A percentile compares a stretch with the other conserved stretches of the same genome.
Evolutionary conservation across 1,139 yeast species (phyloP).

Genomic region (Chernovozyma sophiae-reginae): DNA sequence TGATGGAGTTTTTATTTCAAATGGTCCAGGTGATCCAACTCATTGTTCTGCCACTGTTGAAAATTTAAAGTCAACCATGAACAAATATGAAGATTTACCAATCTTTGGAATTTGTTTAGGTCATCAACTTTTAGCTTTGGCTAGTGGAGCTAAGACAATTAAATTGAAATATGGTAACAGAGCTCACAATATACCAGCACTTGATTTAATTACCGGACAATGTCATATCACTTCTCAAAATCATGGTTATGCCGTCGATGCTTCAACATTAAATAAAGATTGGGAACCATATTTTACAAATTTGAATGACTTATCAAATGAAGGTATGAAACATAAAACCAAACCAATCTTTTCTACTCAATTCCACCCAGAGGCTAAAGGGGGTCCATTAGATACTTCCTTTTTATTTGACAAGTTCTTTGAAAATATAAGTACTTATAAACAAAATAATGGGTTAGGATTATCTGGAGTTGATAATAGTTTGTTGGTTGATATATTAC

Average conservation of each 20-base stretch:
- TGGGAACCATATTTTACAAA: conserved; percentile 87
- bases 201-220: conserved; percentile 82
- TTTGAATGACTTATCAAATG: conserved; percentile 92
- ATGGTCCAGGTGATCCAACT: conserved; percentile 99
- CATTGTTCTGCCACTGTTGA: conserved; percentile 81
- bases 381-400: conserved; percentile 93
- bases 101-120: conserved; percentile 97
- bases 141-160: conserved; percentile 88
- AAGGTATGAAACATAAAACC: conserved; percentile 87
- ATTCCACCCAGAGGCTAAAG: conserved; percentile 99
- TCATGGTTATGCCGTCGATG: conserved; percentile 97
- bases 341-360: conserved; percentile 94
- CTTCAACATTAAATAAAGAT: conserved; percentile 65
- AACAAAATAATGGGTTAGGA: conserved; percentile 37
- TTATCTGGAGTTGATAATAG: conserved; percentile 46
- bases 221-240: conserved; percentile 98
- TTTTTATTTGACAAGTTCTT: conserved; percentile 89
- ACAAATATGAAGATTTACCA: conserved; percentile 62
- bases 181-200: conserved; percentile 96
- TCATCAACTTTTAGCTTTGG: conserved; percentile 91
- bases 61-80: conserved; percentile 71
- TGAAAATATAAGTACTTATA: conserved; percentile 60
- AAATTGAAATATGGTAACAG: conserved; percentile 97
- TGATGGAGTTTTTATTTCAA: conserved; percentile 91
- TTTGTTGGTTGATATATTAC: conserved; percentile 72